These are phyloP conservation scores for Kwoniella europaea DNA, from an alignment of 768 basidiomycete species.

Conservation along the genomic window DNA sequence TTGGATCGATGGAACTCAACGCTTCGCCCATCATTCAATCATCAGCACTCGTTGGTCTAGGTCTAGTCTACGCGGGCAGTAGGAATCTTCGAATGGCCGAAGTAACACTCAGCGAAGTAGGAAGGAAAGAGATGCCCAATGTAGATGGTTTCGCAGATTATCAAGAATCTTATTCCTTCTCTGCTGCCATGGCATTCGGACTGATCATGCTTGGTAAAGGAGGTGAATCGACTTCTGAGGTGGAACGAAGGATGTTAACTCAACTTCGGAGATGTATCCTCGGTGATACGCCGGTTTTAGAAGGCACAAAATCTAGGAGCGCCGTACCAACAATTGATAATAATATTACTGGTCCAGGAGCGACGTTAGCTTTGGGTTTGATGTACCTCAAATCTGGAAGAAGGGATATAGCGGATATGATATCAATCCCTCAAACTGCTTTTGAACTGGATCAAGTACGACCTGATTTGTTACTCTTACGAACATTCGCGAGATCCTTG, in stretches of 20 bases:
- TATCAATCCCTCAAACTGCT: slow-evolving; percentile 80
- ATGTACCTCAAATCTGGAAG: slow-evolving; percentile 90
- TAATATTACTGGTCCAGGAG: slow-evolving; percentile 88
- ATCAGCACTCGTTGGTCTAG: slow-evolving; percentile 83
- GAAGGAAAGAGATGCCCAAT: slow-evolving; percentile 74
- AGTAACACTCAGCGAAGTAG: slow-evolving; percentile 82
- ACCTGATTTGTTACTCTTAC: slow-evolving; percentile 81
- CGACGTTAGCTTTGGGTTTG: slow-evolving; percentile 83
- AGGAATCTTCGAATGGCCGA: slow-evolving; percentile 90
- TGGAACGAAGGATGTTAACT: slow-evolving; percentile 72
- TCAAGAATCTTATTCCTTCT: slow-evolving; percentile 87
- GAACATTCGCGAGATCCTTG: slow-evolving; percentile 75
- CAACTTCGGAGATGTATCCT: slow-evolving; percentile 76
- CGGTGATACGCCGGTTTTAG: slow-evolving; percentile 63
- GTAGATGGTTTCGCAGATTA: slow-evolving; percentile 85
- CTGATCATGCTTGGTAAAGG: slow-evolving; percentile 96
- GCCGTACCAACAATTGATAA: slow-evolving; percentile 67
- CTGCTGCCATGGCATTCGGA: slow-evolving; percentile 87
- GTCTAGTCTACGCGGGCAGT: slow-evolving; percentile 85
- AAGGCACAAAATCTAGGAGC: slow-evolving; percentile 36
- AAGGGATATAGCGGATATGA: slow-evolving; percentile 80
- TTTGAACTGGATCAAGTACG: slow-evolving; percentile 82
- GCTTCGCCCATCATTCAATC: slow-evolving; percentile 87
- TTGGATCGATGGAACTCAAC: slow-evolving; percentile 83
- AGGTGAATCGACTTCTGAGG: slow-evolving; percentile 67